Conservation (phyloP, 129 eudicot species). For the Lactuca saligna region DNA sequence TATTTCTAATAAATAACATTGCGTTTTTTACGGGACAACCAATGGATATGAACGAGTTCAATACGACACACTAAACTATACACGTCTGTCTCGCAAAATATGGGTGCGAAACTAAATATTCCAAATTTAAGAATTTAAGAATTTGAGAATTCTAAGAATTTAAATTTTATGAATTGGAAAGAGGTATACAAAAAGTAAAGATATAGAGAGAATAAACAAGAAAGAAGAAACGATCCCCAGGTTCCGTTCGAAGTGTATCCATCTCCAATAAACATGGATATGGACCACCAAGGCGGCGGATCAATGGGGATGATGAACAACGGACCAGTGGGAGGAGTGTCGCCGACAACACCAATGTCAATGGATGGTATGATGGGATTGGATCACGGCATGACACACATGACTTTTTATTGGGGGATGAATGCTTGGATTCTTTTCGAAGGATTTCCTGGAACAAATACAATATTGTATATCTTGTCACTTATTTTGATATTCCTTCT, state of each 20-base stretch:
- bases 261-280: conserved; percentile 26
- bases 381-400: conserved; percentile 58
- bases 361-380: conserved; percentile 22
- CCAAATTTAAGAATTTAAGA: conserved; percentile 11
- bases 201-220: conserved; percentile 17
- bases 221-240: background rate
- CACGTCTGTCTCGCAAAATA: background rate
- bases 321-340: conserved; percentile 27
- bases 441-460: conserved; percentile 62
- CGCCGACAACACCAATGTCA: conserved; percentile 18
- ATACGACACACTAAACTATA: background rate
- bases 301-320: conserved; percentile 27
- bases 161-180: background rate
- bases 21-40: no score
- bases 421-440: conserved; percentile 55
- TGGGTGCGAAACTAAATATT: background rate
- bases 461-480: conserved; percentile 48
- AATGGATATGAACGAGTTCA: no score
- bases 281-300: conserved; percentile 16
- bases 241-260: conserved; percentile 35
- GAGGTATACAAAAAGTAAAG: background rate
- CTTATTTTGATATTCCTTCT: conserved; percentile 51
- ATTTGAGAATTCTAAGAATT: no score
- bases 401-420: conserved; percentile 89
- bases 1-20: no score